These are phyloP conservation scores for Rhizopus arrhizus DNA, from an alignment of 371 early-diverging fungal species.

Conservation along the genomic window DNA sequence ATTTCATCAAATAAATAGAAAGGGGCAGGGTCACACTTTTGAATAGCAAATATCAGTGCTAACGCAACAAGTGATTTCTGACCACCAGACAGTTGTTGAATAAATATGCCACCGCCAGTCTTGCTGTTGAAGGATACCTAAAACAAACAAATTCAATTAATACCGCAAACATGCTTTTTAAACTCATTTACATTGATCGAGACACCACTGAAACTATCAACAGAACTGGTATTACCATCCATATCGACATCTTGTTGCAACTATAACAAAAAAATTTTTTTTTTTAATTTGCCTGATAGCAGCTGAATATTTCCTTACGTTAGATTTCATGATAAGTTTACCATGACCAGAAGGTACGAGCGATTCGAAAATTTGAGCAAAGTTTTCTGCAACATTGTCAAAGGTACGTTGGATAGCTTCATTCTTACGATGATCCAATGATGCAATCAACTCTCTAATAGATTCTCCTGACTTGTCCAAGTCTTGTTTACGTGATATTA, in stretches of 20 bases:
- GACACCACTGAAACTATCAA: constrained; percentile 90
- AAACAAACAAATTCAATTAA: neutral
- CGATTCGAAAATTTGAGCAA: constrained; percentile 85
- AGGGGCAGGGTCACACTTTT: constrained; percentile 98
- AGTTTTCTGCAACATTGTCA: constrained; percentile 86
- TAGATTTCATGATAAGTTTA: constrained; percentile 79
- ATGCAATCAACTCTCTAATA: constrained; percentile 84
- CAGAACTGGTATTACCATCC: constrained; percentile 40
- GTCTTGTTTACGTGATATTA: constrained; percentile 83
- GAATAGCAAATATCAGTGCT: constrained; percentile 98
- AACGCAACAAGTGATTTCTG: constrained; percentile 99
- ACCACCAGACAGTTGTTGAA: constrained; percentile 98
- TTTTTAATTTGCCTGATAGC: neutral
- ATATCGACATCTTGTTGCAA: constrained; percentile 48
- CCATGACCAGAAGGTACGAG: constrained; percentile 92
- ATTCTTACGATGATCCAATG: constrained; percentile 93
- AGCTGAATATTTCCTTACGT: constrained; percentile 43
- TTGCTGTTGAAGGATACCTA: constrained; percentile 87
- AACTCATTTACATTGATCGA: constrained; percentile 70
- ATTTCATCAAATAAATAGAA: constrained; percentile 99
- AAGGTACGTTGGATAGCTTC: constrained; percentile 97
- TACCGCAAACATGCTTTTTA: constrained; percentile 5
- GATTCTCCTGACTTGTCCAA: constrained; percentile 82
- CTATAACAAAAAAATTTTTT: neutral
- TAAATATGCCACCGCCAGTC: constrained; percentile 86